Evolutionary conservation across 257 asterid genomes (phyloP).

Genomic region (Solanum etuberosum): DNA sequence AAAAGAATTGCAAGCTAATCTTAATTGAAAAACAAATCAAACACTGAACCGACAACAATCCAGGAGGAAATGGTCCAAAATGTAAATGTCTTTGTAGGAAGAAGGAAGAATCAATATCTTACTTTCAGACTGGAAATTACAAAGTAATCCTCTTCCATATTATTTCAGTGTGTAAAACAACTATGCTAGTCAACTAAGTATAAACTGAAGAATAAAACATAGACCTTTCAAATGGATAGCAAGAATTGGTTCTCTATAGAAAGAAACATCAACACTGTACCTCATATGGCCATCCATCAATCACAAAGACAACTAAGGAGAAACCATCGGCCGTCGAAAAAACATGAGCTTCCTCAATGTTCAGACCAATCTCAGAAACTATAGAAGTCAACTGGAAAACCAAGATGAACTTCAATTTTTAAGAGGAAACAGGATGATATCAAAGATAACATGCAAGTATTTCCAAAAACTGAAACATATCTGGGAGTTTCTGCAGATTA

Average conservation of each 20-base stretch:
- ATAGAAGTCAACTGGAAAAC: conserved; percentile 30
- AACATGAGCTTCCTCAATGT: conserved; percentile 52
- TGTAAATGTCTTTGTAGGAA: background rate
- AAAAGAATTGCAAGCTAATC: background rate
- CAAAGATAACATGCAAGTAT: background rate
- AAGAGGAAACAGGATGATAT: background rate
- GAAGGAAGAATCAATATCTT: background rate
- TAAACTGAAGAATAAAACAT: background rate
- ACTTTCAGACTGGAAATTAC: background rate
- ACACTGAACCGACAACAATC: background rate
- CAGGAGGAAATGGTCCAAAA: background rate
- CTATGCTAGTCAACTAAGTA: background rate
- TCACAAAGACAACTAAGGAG: conserved; percentile 43
- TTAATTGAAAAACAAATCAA: background rate
- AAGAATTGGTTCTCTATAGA: background rate
- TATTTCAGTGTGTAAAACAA: background rate
- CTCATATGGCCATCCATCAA: conserved; percentile 47
- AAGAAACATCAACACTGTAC: conserved; percentile 3
- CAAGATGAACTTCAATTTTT: background rate
- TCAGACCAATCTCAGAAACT: conserved; percentile 40
- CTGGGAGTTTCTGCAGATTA: background rate
- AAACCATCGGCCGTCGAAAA: conserved; percentile 49
- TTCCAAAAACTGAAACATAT: background rate
- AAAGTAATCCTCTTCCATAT: background rate
- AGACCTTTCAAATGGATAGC: background rate